Conservation (phyloP, 257 asterid genomes). For the Linderniella brevidens region DNA sequence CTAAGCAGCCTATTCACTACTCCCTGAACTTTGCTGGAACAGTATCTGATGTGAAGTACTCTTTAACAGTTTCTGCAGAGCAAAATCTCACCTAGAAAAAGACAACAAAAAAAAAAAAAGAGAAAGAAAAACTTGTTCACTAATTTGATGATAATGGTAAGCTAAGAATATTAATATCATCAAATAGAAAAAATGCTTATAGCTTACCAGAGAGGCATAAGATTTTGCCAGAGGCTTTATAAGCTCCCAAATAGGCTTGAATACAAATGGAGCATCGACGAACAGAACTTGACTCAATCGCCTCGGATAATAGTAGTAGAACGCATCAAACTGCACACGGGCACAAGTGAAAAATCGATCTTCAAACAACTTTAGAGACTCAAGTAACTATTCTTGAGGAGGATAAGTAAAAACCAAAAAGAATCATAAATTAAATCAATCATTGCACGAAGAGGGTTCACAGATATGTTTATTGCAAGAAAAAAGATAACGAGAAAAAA, state of each 20-base stretch:
- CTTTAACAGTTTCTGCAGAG: slow-evolving; percentile 33
- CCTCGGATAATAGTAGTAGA: slow-evolving; percentile 74
- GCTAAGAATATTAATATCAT: neutral
- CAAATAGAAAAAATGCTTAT: slow-evolving; percentile 10
- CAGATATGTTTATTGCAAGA: neutral
- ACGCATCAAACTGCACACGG: slow-evolving; percentile 61
- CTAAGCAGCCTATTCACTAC: slow-evolving; percentile 16
- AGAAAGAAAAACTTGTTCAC: neutral
- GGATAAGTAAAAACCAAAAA: too few species aligned
- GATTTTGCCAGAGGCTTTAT: slow-evolving; percentile 65
- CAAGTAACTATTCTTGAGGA: too few species aligned
- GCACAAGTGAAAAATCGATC: neutral
- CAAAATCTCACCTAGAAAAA: slow-evolving; percentile 60
- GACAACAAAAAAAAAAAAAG: too few species aligned
- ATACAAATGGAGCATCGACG: slow-evolving; percentile 82
- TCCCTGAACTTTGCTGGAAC: slow-evolving; percentile 41
- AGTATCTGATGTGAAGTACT: slow-evolving; percentile 40
- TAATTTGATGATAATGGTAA: neutral
- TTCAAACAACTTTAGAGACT: too few species aligned
- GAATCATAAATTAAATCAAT: too few species aligned
- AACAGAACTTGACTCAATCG: slow-evolving; percentile 67
- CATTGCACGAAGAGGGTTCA: too few species aligned
- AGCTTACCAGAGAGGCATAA: slow-evolving; percentile 62
- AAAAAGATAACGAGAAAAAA: neutral
- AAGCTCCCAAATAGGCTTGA: slow-evolving; percentile 84